A percentile compares a stretch with the other conserved stretches of the same genome.
Conservation (phyloP, 2,329 filamentous ascomycete genomes). For the Colletotrichum cordylinicola region DNA sequence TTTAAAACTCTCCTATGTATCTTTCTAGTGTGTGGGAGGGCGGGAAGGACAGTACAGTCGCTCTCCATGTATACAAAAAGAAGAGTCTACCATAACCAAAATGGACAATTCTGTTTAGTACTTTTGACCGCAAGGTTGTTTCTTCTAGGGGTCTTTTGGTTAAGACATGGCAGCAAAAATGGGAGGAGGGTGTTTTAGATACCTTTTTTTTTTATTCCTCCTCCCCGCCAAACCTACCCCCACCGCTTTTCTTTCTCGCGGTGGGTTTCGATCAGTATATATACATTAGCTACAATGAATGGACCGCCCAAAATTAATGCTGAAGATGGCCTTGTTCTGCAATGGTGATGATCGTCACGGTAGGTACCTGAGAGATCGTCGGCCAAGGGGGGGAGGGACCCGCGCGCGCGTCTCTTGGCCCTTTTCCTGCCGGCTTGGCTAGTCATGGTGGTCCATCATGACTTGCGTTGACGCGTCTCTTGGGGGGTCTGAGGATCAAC, state of each 20-base stretch:
- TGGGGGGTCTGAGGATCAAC: background rate
- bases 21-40: background rate
- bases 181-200: slow-evolving; percentile 6
- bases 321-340: background rate
- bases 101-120: background rate
- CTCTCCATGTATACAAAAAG: background rate
- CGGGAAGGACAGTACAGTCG: background rate
- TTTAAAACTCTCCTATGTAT: background rate
- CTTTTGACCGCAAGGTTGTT: slow-evolving; percentile 3
- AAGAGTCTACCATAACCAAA: background rate
- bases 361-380: background rate
- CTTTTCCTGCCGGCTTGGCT: background rate
- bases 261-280: background rate
- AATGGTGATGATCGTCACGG: background rate
- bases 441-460: background rate
- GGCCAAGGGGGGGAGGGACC: background rate
- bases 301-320: background rate
- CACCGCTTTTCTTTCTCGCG: background rate
- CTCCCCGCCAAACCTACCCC: background rate
- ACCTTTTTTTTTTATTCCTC: background rate
- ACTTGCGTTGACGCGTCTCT: background rate
- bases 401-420: background rate
- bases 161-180: background rate
- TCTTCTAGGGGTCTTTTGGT: background rate
- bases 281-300: background rate